Base-by-base conservation (phyloP, 345 rosid species). In the Rhodamnia argentea region DNA sequence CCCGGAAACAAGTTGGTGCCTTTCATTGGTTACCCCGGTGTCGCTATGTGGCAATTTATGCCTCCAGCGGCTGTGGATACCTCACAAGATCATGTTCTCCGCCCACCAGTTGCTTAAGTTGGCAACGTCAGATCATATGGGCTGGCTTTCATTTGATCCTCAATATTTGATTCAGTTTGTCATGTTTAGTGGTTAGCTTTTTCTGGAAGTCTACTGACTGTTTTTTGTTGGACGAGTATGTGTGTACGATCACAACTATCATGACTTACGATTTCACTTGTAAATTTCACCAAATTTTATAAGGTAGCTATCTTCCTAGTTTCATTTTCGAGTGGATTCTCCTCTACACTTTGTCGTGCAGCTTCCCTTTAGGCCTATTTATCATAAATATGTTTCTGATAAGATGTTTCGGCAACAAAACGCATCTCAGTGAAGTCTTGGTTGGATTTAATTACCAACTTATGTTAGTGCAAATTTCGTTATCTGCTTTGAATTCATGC, bases 21-120 rank as follows among this genome's bases (percentile, higher is more conserved):
- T 24, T 90, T 91, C 90, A 90, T 92, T 40, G 84, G 94, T 57
- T 92, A 92, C 64, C 94, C 92, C 3, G 91, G 92, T 64, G 92
- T 92, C 56, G 92, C 94, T 18, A 92, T 92, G 94, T 92, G 94
- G 94, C 94, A 92, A 87, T 92, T 92, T 85, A 89, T 92, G 92
- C 92, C 94, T 42, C 94, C 94, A 12, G 89, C 92, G 47, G 75
- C 92, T n/a, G 89, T 89, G 82, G 94, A 92, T 78, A 92, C 94
- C 59, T 92, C 94, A 20, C 92, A 92, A 88, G 94, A 92, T 88
- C 94, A 92, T 37, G 91, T 90, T 64, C 92, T 91, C 84, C 92
- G 90, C 85, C 94, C 94, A 7, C 94, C 94, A 2, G 92, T 92
- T 85, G 99, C 98, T 84, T 95, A 89, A 93, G 81, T 52, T 16